phyloP scores from a whole-genome alignment of 345 rosid species.

The Balakata baccata region DNA sequence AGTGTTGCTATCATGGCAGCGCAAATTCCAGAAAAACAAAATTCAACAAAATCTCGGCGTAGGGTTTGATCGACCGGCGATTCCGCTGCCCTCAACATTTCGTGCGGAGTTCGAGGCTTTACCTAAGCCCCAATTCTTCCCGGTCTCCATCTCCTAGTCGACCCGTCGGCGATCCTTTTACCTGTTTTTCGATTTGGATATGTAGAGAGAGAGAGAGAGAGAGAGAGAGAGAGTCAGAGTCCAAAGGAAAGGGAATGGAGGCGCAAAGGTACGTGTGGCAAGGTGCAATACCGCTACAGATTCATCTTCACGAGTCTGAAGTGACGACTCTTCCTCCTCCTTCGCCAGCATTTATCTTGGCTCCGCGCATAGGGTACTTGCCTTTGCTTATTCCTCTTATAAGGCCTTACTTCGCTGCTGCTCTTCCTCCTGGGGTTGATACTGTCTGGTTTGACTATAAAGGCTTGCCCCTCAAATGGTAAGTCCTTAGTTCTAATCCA shows the following conservation, averaged over 20 bases:
- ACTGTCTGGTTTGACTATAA: slow-evolving; percentile 88
- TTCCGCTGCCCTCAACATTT: not conserved
- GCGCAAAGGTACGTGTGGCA: slow-evolving; percentile 73
- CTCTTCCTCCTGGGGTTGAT: slow-evolving; percentile 87
- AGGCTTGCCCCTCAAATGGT: slow-evolving; percentile 93
- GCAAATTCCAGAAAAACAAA: too few species aligned
- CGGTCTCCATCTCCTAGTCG: not conserved
- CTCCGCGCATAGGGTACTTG: slow-evolving; percentile 78
- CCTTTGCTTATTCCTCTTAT: slow-evolving; percentile 62
- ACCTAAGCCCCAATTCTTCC: not conserved
- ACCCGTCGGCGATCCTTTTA: not conserved
- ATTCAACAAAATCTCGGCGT: not conserved
- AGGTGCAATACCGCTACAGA: slow-evolving; percentile 87
- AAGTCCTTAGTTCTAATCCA: slow-evolving; percentile 3
- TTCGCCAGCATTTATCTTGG: slow-evolving; percentile 71
- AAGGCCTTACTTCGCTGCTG: slow-evolving; percentile 69
- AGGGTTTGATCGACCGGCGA: not conserved
- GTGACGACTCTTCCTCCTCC: slow-evolving; percentile 85
- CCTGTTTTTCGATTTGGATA: not conserved
- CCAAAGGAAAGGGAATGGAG: slow-evolving; percentile 32
- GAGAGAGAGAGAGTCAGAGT: too few species aligned
- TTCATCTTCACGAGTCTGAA: slow-evolving; percentile 82
- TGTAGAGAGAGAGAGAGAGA: not conserved
- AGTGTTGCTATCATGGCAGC: too few species aligned
- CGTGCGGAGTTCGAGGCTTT: not conserved